Conservation (phyloP, 805 yeast genomes). For the Kodamaea sagamina region DNA sequence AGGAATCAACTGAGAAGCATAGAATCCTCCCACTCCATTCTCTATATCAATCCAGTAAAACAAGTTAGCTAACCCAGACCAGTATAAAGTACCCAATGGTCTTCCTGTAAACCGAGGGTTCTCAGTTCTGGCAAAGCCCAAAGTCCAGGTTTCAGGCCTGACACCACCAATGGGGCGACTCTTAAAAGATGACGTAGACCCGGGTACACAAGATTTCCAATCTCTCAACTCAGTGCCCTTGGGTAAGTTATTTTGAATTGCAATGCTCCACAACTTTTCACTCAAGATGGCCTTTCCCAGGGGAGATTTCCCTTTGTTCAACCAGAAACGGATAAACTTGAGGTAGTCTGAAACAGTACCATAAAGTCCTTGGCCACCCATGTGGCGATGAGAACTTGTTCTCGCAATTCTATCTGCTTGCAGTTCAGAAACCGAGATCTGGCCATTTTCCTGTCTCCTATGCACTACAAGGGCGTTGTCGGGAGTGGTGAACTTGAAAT, state of each 20-base stretch:
- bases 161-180: neutral
- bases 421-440: neutral
- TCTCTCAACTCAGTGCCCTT: constrained; percentile 17
- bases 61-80: constrained; percentile 44
- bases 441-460: neutral
- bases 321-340: constrained; percentile 37
- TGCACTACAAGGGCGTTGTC: neutral
- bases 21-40: constrained; percentile 39
- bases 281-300: constrained; percentile 18
- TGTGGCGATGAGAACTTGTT: constrained; percentile 7
- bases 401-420: neutral
- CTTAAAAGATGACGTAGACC: neutral
- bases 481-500: neutral
- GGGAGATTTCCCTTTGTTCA: constrained; percentile 43
- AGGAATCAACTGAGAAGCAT: constrained; percentile 42
- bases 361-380: constrained; percentile 48
- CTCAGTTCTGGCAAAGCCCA: constrained; percentile 16
- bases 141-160: constrained; percentile 4
- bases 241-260: constrained; percentile 7
- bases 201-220: constrained; percentile 17
- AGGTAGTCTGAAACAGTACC: constrained; percentile 40
- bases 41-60: constrained; percentile 42
- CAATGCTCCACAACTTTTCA: neutral
- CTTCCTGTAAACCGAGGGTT: constrained; percentile 33
- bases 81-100: constrained; percentile 34